Conservation (phyloP, 306 rosid species). For the Styphnolobium japonicum region DNA sequence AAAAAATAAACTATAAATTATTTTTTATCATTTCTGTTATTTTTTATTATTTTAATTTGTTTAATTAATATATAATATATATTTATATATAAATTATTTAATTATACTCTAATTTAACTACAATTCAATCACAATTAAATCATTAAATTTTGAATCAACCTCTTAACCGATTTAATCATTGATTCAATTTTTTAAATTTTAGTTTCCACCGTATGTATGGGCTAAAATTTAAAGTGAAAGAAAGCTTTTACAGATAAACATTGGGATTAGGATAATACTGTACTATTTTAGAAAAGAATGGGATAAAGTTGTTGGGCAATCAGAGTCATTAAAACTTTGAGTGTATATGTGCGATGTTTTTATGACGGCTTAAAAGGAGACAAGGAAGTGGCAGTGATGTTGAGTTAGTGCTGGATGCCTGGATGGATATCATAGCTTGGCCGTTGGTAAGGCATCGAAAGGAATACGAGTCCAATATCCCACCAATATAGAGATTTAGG, state of each 20-base stretch:
- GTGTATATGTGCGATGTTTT: conserved; percentile 16
- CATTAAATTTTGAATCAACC: too few relatives aligned
- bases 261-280: conserved; percentile 15
- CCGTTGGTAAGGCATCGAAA: conserved; percentile 38
- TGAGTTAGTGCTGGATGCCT: conserved; percentile 38
- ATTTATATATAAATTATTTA: too few relatives aligned
- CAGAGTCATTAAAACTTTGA: neutral
- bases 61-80: too few relatives aligned
- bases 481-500: conserved; percentile 30
- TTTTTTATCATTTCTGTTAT: too few relatives aligned
- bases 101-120: too few relatives aligned
- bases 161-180: too few relatives aligned
- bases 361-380: conserved; percentile 37
- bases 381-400: conserved; percentile 13
- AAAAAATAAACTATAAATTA: too few relatives aligned
- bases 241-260: neutral
- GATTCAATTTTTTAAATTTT: too few relatives aligned
- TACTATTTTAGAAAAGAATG: neutral
- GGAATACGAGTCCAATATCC: conserved; percentile 32
- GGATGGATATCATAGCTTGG: conserved; percentile 31
- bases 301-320: conserved; percentile 26
- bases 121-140: too few relatives aligned
- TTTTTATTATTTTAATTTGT: too few relatives aligned
- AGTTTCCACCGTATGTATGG: too few relatives aligned
- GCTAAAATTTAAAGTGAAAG: conserved; percentile 20